A percentile compares a stretch with the other conserved stretches of the same genome.
Evolutionary conservation across 176 grass and related monocot species (phyloP).

Genomic region (Eleusine coracana): DNA sequence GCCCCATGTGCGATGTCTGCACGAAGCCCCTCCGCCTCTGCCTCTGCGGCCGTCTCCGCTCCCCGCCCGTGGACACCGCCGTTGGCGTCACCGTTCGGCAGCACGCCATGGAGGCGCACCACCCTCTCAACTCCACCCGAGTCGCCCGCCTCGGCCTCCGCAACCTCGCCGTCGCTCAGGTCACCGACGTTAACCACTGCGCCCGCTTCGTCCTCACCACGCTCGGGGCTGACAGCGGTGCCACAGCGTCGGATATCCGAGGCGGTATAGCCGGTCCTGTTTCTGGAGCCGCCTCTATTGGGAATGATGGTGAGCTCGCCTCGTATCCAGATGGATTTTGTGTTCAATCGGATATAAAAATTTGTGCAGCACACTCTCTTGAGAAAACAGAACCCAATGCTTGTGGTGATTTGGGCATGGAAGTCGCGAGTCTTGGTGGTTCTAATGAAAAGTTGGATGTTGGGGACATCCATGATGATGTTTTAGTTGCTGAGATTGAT

Average conservation of each 20-base stretch:
- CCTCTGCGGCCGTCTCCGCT: conserved; percentile 72
- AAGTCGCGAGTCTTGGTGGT: neutral
- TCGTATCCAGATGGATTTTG: neutral
- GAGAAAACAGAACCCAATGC: neutral
- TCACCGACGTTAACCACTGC: conserved; percentile 74
- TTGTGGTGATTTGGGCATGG: neutral
- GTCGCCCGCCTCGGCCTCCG: conserved; percentile 77
- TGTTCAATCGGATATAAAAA: neutral
- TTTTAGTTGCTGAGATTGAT: neutral
- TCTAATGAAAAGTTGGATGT: neutral
- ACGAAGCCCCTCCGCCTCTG: conserved; percentile 69
- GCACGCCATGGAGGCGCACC: conserved; percentile 72
- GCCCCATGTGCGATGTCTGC: conserved; percentile 67
- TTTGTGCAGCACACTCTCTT: neutral
- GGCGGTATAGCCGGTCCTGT: conserved; percentile 19
- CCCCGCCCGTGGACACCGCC: conserved; percentile 63
- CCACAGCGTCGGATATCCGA: conserved; percentile 14
- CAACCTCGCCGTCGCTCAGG: conserved; percentile 60
- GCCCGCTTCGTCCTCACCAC: conserved; percentile 65
- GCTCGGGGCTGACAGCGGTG: conserved; percentile 19
- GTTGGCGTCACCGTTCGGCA: conserved; percentile 81
- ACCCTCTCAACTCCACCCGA: conserved; percentile 86
- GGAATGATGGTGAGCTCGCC: neutral
- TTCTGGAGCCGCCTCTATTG: neutral
- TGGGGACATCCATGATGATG: neutral